A percentile compares a stretch with the other conserved stretches of the same genome.
These are phyloP conservation scores for Sequoiadendron giganteum DNA, from an alignment of 75 land plant species.

Conservation along the genomic window DNA sequence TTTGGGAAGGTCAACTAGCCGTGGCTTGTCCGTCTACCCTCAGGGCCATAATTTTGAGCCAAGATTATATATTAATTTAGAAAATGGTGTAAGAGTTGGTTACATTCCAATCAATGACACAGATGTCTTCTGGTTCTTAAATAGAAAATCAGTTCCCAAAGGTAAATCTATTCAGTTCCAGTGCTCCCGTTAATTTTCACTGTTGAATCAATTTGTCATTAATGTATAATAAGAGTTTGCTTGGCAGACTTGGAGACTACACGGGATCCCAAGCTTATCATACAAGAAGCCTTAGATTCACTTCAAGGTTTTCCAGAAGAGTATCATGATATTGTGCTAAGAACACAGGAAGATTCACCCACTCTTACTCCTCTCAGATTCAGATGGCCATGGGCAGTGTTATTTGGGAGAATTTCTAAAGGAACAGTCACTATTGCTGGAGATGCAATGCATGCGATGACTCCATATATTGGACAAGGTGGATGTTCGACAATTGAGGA, in stretches of 20 bases:
- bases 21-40: slow-evolving; percentile 37
- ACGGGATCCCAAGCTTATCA: slow-evolving; percentile 25
- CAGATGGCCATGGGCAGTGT: slow-evolving; percentile 34
- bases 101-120: slow-evolving; percentile 22
- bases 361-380: slow-evolving; percentile 17
- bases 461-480: slow-evolving; percentile 59
- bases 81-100: slow-evolving; percentile 21
- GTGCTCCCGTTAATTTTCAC: neutral
- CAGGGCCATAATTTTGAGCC: slow-evolving; percentile 27
- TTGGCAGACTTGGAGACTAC: slow-evolving; percentile 12
- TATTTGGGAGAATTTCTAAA: slow-evolving; percentile 5
- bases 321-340: slow-evolving; percentile 19
- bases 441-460: slow-evolving; percentile 62
- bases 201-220: neutral
- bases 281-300: slow-evolving; percentile 10
- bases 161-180: slow-evolving; percentile 18
- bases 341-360: slow-evolving; percentile 22
- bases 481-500: slow-evolving; percentile 55
- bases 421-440: slow-evolving; percentile 54
- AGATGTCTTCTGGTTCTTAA: slow-evolving; percentile 40
- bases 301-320: slow-evolving; percentile 21
- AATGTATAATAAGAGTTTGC: neutral
- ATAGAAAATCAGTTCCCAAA: slow-evolving; percentile 7
- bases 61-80: slow-evolving; percentile 11
- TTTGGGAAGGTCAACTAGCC: slow-evolving; percentile 16